Evolutionary conservation across 1,284 basidiomycete genomes (phyloP).

Genomic region (Heliocybe sulcata): DNA sequence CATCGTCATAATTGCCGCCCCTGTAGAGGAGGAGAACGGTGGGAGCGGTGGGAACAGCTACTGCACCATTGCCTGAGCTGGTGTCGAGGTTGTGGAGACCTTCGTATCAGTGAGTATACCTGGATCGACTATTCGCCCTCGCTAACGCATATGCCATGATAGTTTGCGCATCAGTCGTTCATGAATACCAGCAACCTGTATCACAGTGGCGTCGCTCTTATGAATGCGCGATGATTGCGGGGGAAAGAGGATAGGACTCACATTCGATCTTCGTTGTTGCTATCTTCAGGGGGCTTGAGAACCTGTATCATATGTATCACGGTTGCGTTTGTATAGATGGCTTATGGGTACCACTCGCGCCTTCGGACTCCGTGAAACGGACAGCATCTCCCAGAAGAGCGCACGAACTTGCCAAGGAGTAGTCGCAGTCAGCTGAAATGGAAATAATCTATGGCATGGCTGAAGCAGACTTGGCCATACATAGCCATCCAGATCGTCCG

Average conservation of each 20-base stretch:
- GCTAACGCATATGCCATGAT: background rate
- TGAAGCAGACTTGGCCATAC: background rate
- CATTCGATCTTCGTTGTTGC: background rate
- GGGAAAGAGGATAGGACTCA: background rate
- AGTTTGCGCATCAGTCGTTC: background rate
- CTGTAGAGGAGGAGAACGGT: background rate
- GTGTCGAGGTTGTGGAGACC: background rate
- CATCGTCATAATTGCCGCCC: background rate
- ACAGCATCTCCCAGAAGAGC: background rate
- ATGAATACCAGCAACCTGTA: background rate
- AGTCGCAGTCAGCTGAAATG: background rate
- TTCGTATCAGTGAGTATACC: background rate
- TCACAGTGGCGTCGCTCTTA: background rate
- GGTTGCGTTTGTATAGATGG: background rate
- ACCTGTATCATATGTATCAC: background rate
- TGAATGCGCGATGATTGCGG: background rate
- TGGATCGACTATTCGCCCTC: background rate
- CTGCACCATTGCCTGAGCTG: background rate
- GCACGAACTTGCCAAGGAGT: no score
- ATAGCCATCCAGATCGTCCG: background rate
- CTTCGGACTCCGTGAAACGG: background rate
- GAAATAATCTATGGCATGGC: background rate
- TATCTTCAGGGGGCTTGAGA: background rate
- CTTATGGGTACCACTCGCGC: background rate
- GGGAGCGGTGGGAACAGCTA: background rate